Evolutionary conservation across 1,284 basidiomycete genomes (phyloP).

Genomic region (Trichosporon coremiiforme): DNA sequence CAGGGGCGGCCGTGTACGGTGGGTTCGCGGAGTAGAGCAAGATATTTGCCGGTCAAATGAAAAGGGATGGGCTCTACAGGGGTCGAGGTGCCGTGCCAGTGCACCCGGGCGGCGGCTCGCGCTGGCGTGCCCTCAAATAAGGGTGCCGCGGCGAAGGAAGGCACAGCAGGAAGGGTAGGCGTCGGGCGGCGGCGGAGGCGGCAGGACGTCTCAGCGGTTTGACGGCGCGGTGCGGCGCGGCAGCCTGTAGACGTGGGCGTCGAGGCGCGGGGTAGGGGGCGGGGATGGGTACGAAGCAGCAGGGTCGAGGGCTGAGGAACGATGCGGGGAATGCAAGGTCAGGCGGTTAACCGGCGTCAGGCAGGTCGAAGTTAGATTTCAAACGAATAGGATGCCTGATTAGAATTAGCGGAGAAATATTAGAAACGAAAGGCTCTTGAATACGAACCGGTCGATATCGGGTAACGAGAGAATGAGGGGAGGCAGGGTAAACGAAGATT

Average conservation of each 20-base stretch:
- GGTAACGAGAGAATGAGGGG: neutral
- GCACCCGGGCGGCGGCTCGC: neutral
- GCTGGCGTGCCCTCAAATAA: neutral
- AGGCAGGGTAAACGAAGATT: neutral
- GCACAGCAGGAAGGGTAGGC: neutral
- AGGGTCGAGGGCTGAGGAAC: neutral
- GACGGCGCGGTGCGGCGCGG: neutral
- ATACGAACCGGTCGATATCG: neutral
- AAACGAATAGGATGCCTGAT: neutral
- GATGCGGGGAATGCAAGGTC: conserved; percentile 3
- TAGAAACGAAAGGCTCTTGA: neutral
- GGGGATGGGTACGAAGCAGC: neutral
- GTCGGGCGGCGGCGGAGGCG: conserved; percentile 3
- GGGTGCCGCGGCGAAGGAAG: neutral
- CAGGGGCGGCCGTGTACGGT: neutral
- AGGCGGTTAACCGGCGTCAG: no score
- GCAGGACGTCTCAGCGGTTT: neutral
- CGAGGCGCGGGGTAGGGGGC: neutral
- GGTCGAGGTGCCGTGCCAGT: neutral
- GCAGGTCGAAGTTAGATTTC: neutral
- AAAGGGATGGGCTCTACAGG: neutral
- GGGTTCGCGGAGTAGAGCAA: neutral
- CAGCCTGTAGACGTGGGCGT: neutral
- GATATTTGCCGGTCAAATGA: conserved; percentile 8
- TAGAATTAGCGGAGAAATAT: neutral